Evolutionary conservation across 352 stramenopile genomes (phyloP), one percentile per base, ranked within the genome.

Genomic region (Phytophthora aleatoria): DNA sequence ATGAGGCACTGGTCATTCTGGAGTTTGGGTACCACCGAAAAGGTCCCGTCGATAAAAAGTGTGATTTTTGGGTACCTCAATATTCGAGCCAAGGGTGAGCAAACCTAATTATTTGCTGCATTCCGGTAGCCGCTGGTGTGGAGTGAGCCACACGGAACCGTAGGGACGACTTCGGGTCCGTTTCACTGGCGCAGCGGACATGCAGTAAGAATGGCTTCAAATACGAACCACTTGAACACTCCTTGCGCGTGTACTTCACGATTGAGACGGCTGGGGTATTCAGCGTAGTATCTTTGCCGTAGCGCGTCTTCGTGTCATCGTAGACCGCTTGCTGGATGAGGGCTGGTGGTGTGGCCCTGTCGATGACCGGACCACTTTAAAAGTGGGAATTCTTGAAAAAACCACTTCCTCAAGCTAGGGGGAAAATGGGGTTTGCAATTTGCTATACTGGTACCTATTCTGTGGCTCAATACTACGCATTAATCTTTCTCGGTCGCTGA

Each of bases 11-110:
- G 51, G 3, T 20, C 20, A 20, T 20, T 20, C n/a, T n/a, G 26
- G 41, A 58, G 20, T 39, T 41, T 49, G 5, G 36, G 38, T 9
- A 41, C 51, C 9, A 58, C 38, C 3, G 8, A 50, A 28, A 58
- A 50, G 2, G 38, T 50, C 1, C 27, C 51, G 8, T 58, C 38
- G 3, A 58, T 48, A 3, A 48, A 57, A 8, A 55, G 31, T 0
- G 33, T 24, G 3, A 45, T n/a, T n/a, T 48, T 41, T 5, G 38
- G 51, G 35, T 58, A 49, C 6, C 26, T 9, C 3, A 58, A 7
- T 9, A 41, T 36, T 2, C 2, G 13, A 9, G 3, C 36, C 12
- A 58, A 30, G 20, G 20, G 20, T 20, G 33, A 1, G 2, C 8
- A 38, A 38, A 38, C 6, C 33, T 5, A 9, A 38, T 9, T 12